A percentile compares a stretch with the other conserved stretches of the same genome.
phyloP scores from a whole-genome alignment of 1,284 basidiomycete species.

The Calocybe gambosa region DNA sequence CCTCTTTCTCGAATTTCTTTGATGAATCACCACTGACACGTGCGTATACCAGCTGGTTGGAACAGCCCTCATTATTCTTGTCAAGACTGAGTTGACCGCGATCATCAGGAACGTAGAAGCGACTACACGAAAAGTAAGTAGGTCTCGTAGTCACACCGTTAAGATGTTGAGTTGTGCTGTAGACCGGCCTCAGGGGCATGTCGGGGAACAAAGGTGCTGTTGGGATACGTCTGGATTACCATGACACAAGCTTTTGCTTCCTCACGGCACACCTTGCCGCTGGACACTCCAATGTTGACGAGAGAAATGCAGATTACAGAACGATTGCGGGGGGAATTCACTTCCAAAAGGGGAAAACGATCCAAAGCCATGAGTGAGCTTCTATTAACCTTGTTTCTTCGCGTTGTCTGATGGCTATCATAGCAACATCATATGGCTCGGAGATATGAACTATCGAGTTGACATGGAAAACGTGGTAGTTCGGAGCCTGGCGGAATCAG shows the following conservation, averaged over 20 bases:
- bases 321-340: slow-evolving; percentile 82
- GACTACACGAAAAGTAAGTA: slow-evolving; percentile 76
- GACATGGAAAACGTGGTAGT: slow-evolving; percentile 81
- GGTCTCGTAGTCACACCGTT: slow-evolving; percentile 12
- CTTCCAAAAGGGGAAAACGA: slow-evolving; percentile 86
- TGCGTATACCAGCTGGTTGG: slow-evolving; percentile 72
- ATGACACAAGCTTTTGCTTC: slow-evolving; percentile 92
- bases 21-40: background rate
- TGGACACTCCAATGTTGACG: slow-evolving; percentile 84
- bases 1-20: slow-evolving; percentile 7
- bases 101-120: slow-evolving; percentile 90
- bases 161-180: slow-evolving; percentile 1
- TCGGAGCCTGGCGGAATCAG: slow-evolving; percentile 52
- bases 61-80: slow-evolving; percentile 84
- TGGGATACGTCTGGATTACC: slow-evolving; percentile 86
- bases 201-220: slow-evolving; percentile 97
- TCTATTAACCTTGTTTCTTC: background rate
- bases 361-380: slow-evolving; percentile 83
- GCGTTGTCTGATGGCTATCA: background rate
- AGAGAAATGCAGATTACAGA: slow-evolving; percentile 89
- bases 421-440: slow-evolving; percentile 89
- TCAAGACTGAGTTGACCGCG: slow-evolving; percentile 70
- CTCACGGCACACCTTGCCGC: slow-evolving; percentile 95
- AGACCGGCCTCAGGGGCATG: slow-evolving; percentile 96
- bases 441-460: slow-evolving; percentile 95